Evolutionary conservation across 768 basidiomycete genomes (phyloP).

Genomic region (Lactarius vividus): DNA sequence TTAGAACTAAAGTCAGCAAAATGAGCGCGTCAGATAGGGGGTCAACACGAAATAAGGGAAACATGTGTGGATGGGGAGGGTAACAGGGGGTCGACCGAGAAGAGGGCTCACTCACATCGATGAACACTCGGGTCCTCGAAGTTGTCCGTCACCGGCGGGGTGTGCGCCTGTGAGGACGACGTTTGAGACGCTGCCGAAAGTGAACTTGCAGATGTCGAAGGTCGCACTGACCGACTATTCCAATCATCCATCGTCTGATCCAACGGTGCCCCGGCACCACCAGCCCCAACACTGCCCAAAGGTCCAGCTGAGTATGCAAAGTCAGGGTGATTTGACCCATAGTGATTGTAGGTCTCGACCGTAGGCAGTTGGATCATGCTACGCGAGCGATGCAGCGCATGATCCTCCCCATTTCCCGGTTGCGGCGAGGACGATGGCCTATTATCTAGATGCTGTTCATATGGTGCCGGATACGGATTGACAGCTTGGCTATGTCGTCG

Average conservation of each 20-base stretch:
- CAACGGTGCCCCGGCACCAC: constrained; percentile 29
- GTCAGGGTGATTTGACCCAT: constrained; percentile 47
- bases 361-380: constrained; percentile 82
- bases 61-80: constrained; percentile 1
- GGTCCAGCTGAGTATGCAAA: constrained; percentile 76
- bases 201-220: constrained; percentile 75
- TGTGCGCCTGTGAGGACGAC: constrained; percentile 78
- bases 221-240: constrained; percentile 51
- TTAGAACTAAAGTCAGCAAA: constrained; percentile 39
- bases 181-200: constrained; percentile 75
- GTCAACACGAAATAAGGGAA: constrained; percentile 11
- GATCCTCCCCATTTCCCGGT: constrained; percentile 38
- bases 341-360: constrained; percentile 45
- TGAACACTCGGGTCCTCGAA: constrained; percentile 74
- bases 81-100: constrained; percentile 3
- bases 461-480: constrained; percentile 83
- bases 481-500: constrained; percentile 84
- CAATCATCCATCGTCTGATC: constrained; percentile 32
- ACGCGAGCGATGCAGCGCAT: constrained; percentile 67
- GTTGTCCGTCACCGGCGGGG: constrained; percentile 66
- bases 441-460: constrained; percentile 44
- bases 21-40: constrained; percentile 22
- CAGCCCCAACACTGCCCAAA: constrained; percentile 29
- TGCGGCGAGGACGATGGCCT: constrained; percentile 29
- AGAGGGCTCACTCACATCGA: constrained; percentile 63